phyloP scores from a whole-genome alignment of 257 asterid species.

The Lantana camara region DNA sequence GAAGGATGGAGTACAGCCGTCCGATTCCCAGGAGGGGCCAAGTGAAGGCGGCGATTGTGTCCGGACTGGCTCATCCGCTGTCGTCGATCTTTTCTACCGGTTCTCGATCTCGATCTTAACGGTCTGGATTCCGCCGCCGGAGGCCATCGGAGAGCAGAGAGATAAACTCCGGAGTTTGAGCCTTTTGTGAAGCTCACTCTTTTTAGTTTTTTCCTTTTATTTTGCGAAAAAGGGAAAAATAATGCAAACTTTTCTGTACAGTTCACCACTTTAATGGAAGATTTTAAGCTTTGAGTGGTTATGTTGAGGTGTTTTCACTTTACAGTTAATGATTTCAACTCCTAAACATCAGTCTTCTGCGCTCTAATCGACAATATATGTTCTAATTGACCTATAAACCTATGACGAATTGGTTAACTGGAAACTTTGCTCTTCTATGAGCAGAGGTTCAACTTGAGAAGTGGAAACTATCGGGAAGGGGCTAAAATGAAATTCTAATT shows the following conservation, averaged over 20 bases:
- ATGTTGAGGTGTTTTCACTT: not conserved
- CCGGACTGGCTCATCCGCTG: conserved; percentile 28
- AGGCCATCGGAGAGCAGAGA: no score
- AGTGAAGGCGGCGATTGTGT: conserved; percentile 65
- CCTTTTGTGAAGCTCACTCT: not conserved
- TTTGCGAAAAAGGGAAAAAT: not conserved
- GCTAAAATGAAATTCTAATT: no score
- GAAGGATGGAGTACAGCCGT: conserved; percentile 48
- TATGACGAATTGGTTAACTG: no score
- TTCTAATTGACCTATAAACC: no score
- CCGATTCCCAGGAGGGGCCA: conserved; percentile 75
- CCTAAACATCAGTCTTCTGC: no score
- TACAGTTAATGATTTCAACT: not conserved
- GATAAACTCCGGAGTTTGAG: no score
- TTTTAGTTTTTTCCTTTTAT: not conserved
- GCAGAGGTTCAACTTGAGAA: no score
- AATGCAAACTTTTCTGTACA: conserved; percentile 20
- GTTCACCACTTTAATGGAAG: not conserved
- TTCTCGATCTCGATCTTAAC: conserved; percentile 25
- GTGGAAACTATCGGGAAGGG: no score
- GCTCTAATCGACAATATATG: no score
- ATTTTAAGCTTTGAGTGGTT: not conserved
- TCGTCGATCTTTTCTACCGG: conserved; percentile 31
- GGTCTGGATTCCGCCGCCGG: not conserved
- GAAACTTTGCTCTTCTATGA: no score